Evolutionary conservation across 176 grass and related monocot species (phyloP).

Genomic region (Oryza longistaminata): DNA sequence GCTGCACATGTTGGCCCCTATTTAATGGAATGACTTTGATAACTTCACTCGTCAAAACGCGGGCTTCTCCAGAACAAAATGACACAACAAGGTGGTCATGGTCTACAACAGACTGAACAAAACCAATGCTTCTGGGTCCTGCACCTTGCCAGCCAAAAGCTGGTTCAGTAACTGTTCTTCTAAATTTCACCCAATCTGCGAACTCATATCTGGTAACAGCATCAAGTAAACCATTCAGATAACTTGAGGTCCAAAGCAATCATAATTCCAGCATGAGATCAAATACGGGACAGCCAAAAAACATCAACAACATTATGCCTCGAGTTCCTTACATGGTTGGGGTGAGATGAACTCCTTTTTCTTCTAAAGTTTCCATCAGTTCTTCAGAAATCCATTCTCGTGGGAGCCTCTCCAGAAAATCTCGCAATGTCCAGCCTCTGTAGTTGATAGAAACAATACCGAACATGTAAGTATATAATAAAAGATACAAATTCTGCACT

Average conservation of each 20-base stretch:
- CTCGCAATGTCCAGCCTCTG: constrained; percentile 86
- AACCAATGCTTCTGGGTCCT: constrained; percentile 85
- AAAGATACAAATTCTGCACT: constrained; percentile 5
- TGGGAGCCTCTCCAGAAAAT: constrained; percentile 95
- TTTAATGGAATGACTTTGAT: constrained; percentile 97
- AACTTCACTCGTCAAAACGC: constrained; percentile 84
- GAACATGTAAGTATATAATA: constrained; percentile 7
- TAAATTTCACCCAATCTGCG: constrained; percentile 97
- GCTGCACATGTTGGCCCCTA: constrained; percentile 97
- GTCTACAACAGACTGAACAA: constrained; percentile 82
- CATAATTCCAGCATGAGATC: constrained; percentile 22
- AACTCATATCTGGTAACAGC: constrained; percentile 75
- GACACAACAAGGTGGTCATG: constrained; percentile 77
- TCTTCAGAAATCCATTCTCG: constrained; percentile 99
- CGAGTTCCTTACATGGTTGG: constrained; percentile 82
- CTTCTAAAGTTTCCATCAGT: constrained; percentile 87
- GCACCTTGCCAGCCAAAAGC: constrained; percentile 94
- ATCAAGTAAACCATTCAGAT: constrained; percentile 37
- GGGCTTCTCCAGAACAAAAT: constrained; percentile 96
- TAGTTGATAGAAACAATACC: constrained; percentile 33
- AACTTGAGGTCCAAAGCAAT: constrained; percentile 23
- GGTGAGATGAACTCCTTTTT: constrained; percentile 91
- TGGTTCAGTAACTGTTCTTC: constrained; percentile 69
- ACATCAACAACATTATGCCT: constrained; percentile 22
- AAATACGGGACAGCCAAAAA: constrained; percentile 16